phyloP scores from a whole-genome alignment of 2,329 filamentous ascomycete species.

The Fusarium sp. region DNA sequence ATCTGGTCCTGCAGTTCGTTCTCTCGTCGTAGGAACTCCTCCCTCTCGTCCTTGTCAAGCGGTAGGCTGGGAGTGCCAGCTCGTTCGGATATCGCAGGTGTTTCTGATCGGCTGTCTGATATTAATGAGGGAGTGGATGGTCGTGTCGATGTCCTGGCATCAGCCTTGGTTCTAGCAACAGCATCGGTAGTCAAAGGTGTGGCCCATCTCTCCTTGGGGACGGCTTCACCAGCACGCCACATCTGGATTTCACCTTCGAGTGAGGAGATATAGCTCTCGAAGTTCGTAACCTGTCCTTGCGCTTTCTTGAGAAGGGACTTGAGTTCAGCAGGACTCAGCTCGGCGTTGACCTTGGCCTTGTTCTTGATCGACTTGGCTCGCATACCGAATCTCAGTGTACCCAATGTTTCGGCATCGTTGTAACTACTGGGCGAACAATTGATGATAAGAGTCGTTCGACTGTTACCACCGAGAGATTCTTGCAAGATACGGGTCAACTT shows the following conservation, averaged over 20 bases:
- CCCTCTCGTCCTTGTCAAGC: slow-evolving; percentile 94
- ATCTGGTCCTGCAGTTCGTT: slow-evolving; percentile 98
- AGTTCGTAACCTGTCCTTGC: slow-evolving; percentile 87
- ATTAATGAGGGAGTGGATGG: slow-evolving; percentile 63
- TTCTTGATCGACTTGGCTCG: slow-evolving; percentile 99
- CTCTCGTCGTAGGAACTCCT: slow-evolving; percentile 93
- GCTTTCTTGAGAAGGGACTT: slow-evolving; percentile 93
- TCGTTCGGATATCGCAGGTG: slow-evolving; percentile 76
- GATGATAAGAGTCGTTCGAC: slow-evolving; percentile 96
- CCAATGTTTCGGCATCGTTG: slow-evolving; percentile 93
- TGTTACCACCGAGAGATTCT: slow-evolving; percentile 97
- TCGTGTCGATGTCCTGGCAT: slow-evolving; percentile 54
- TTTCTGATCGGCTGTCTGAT: slow-evolving; percentile 69
- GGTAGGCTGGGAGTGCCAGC: slow-evolving; percentile 87
- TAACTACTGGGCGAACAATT: slow-evolving; percentile 99
- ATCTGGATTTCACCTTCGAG: slow-evolving; percentile 85
- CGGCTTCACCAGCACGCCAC: slow-evolving; percentile 88
- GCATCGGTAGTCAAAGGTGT: slow-evolving; percentile 66
- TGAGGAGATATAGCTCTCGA: slow-evolving; percentile 84
- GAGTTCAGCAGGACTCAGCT: slow-evolving; percentile 94
- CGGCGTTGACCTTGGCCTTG: slow-evolving; percentile 99
- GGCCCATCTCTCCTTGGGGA: slow-evolving; percentile 91
- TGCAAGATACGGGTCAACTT: slow-evolving; percentile 97
- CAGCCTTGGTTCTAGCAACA: slow-evolving; percentile 50
- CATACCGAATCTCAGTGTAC: slow-evolving; percentile 93